Percentiles rank a stretch among this genome's conserved stretches.
phyloP scores from a whole-genome alignment of 169 alveolate genomes.

The Cryptosporidium muris region DNA sequence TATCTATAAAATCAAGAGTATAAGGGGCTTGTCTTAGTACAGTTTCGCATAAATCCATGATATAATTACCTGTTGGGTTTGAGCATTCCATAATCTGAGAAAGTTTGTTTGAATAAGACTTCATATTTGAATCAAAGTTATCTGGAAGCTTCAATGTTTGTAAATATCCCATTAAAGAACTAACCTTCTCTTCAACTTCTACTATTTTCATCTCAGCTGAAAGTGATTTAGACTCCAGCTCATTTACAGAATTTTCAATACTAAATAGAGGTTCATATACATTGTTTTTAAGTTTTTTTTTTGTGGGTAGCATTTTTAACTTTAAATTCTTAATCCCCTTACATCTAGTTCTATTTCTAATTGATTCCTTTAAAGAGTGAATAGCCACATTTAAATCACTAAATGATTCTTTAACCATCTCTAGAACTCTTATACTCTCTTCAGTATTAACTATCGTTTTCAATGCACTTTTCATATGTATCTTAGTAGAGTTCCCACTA shows the following conservation, averaged over 20 bases:
- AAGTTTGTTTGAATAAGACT: conserved; percentile 21
- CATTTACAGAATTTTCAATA: not conserved
- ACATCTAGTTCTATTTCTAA: conserved; percentile 25
- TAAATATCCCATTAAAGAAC: not conserved
- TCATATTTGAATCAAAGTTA: not conserved
- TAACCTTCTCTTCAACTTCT: conserved; percentile 23
- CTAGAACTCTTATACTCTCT: not conserved
- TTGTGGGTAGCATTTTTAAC: conserved; percentile 29
- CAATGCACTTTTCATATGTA: not conserved
- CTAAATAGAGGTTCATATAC: conserved; percentile 17
- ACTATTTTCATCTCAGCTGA: too few relatives aligned
- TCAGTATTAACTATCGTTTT: not conserved
- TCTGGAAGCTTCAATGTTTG: not conserved
- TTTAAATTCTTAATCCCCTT: conserved; percentile 42
- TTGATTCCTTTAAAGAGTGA: conserved; percentile 9
- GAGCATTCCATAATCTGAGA: conserved; percentile 51
- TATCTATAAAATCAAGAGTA: conserved; percentile 1
- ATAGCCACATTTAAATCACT: conserved; percentile 6
- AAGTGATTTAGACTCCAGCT: too few relatives aligned
- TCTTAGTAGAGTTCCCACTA: too few relatives aligned
- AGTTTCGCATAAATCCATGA: not conserved
- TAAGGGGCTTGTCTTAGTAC: conserved; percentile 24
- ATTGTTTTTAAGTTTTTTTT: conserved; percentile 12
- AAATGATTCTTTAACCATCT: conserved; percentile 16
- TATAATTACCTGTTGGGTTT: not conserved